Percentiles rank a stretch among this genome's conserved stretches.
Conservation (phyloP, 768 basidiomycete species). For the Suillus alpinus region DNA sequence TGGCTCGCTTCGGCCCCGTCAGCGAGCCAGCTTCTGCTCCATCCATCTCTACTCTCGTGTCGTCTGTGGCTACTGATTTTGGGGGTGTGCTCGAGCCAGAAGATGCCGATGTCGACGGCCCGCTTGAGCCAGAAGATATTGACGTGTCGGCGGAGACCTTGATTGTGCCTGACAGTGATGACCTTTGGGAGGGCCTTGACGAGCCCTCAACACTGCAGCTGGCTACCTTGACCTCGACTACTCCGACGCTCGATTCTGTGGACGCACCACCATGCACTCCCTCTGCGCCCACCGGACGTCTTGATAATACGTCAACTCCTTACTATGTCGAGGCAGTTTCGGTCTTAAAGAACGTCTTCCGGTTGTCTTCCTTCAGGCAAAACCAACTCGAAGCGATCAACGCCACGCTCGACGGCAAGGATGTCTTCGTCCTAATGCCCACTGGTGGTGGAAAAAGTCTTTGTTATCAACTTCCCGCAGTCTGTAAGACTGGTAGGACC, state of each 20-base stretch:
- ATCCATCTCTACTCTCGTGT: background rate
- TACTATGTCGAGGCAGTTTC: constrained; percentile 30
- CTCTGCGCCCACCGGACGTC: constrained; percentile 8
- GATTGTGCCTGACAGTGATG: constrained; percentile 38
- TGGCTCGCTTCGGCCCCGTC: constrained; percentile 19
- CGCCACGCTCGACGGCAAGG: constrained; percentile 73
- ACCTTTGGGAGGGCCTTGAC: constrained; percentile 47
- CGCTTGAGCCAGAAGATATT: constrained; percentile 20
- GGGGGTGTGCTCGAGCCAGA: background rate
- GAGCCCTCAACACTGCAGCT: constrained; percentile 31
- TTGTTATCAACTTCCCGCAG: constrained; percentile 88
- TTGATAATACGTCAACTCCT: constrained; percentile 31
- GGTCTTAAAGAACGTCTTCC: constrained; percentile 46
- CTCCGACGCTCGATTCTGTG: constrained; percentile 9
- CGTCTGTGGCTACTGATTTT: background rate
- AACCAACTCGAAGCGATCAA: constrained; percentile 89
- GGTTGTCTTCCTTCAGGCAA: constrained; percentile 62
- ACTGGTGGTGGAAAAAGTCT: constrained; percentile 93
- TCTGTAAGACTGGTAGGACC: constrained; percentile 69
- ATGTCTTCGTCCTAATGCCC: constrained; percentile 95
- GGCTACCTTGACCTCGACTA: constrained; percentile 25
- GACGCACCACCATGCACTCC: constrained; percentile 11
- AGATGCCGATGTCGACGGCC: constrained; percentile 6
- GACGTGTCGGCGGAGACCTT: constrained; percentile 18
- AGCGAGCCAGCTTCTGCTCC: background rate